Conservation (phyloP, 495 filamentous ascomycete species). For the Pyrenula massariospora region DNA sequence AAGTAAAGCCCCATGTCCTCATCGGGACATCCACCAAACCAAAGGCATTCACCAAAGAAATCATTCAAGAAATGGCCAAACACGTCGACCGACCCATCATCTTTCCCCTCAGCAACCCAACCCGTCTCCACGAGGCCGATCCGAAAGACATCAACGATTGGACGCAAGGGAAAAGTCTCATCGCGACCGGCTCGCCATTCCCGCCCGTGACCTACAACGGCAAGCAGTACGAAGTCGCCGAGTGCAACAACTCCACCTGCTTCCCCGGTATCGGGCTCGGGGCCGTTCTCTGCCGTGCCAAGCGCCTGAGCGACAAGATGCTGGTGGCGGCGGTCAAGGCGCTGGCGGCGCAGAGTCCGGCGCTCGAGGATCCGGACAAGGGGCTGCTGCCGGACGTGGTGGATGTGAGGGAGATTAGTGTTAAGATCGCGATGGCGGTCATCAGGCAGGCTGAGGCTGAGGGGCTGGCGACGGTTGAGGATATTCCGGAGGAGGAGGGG, state of each 20-base stretch:
- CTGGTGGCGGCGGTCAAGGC: constrained; percentile 68
- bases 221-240: constrained; percentile 56
- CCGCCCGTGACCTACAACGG: constrained; percentile 61
- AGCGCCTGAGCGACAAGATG: constrained; percentile 61
- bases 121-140: constrained; percentile 68
- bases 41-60: constrained; percentile 63
- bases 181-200: constrained; percentile 80
- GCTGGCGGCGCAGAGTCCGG: constrained; percentile 59
- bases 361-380: constrained; percentile 37
- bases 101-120: constrained; percentile 80
- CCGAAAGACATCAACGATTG: constrained; percentile 68
- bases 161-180: constrained; percentile 68
- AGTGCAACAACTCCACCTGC: constrained; percentile 84
- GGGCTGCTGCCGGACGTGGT: constrained; percentile 67
- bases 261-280: constrained; percentile 84
- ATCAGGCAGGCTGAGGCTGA: constrained; percentile 61
- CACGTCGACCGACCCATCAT: constrained; percentile 69
- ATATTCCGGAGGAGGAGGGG: constrained; percentile 28
- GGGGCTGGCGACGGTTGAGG: constrained; percentile 43
- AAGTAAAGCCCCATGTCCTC: constrained; percentile 69
- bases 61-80: constrained; percentile 68
- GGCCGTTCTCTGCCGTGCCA: constrained; percentile 53
- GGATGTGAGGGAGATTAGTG: constrained; percentile 62
- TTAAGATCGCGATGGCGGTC: constrained; percentile 69
- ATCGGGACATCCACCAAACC: constrained; percentile 78